A percentile compares a stretch with the other conserved stretches of the same genome.
phyloP scores from a whole-genome alignment of 1,139 yeast genomes.

The Hyphopichia fennica region DNA sequence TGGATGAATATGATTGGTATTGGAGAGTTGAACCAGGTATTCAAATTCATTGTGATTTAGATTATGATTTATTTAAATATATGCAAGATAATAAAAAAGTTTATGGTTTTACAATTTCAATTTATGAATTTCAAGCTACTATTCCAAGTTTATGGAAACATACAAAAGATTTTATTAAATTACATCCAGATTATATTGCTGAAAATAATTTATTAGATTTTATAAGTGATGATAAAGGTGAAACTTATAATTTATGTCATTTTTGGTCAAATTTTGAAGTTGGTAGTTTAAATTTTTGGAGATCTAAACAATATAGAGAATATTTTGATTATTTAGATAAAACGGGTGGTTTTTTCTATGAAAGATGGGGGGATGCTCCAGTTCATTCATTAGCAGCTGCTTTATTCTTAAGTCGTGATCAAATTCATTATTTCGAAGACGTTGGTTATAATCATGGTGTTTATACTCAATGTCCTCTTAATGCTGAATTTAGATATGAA shows the following conservation, averaged over 20 bases:
- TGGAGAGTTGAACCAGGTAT: slow-evolving; percentile 78
- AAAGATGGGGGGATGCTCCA: slow-evolving; percentile 97
- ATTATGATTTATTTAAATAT: slow-evolving; percentile 62
- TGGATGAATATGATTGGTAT: slow-evolving; percentile 60
- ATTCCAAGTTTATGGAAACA: slow-evolving; percentile 61
- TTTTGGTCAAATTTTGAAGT: slow-evolving; percentile 94
- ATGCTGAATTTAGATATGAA: slow-evolving; percentile 39
- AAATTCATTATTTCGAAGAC: slow-evolving; percentile 77
- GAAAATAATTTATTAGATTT: slow-evolving; percentile 49
- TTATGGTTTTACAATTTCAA: slow-evolving; percentile 69
- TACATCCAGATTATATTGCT: slow-evolving; percentile 47
- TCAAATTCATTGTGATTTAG: slow-evolving; percentile 59
- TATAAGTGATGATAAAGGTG: slow-evolving; percentile 60
- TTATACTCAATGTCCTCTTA: slow-evolving; percentile 57
- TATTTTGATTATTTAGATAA: slow-evolving; percentile 73
- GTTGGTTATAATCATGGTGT: slow-evolving; percentile 80
- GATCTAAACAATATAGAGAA: slow-evolving; percentile 61
- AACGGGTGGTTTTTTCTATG: slow-evolving; percentile 88
- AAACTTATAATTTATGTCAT: slow-evolving; percentile 76
- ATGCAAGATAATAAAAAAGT: slow-evolving; percentile 59
- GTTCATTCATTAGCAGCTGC: slow-evolving; percentile 85
- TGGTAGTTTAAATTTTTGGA: slow-evolving; percentile 75
- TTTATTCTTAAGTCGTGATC: slow-evolving; percentile 59
- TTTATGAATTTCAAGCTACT: slow-evolving; percentile 58
- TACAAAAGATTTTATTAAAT: slow-evolving; percentile 48